A percentile compares a stretch with the other conserved stretches of the same genome.
Evolutionary conservation across 176 grass and related monocot species (phyloP).

Genomic region (Triticum monococcum): DNA sequence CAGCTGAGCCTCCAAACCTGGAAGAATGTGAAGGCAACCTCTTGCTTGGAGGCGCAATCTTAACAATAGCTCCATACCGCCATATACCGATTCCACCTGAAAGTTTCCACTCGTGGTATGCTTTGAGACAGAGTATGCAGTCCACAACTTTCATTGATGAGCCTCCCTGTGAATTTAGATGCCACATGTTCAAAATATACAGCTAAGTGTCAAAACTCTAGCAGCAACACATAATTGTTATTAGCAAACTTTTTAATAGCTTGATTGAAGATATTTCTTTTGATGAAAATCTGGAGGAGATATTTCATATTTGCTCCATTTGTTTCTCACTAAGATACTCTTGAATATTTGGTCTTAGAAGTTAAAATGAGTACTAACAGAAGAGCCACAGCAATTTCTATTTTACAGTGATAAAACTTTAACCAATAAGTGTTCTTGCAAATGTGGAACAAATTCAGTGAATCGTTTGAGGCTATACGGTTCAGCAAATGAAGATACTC

Average conservation of each 20-base stretch:
- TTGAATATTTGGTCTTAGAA: not conserved
- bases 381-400: not conserved
- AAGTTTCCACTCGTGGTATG: conserved; percentile 79
- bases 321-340: not conserved
- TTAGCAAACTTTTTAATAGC: not conserved
- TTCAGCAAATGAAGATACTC: not conserved
- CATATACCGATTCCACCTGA: conserved; percentile 80
- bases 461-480: not conserved
- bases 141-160: conserved; percentile 86
- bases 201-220: not conserved
- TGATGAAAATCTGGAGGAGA: not conserved
- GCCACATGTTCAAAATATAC: not conserved
- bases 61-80: conserved; percentile 80
- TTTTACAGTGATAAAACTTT: not conserved
- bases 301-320: not conserved
- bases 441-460: not conserved
- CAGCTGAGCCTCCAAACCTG: conserved; percentile 33
- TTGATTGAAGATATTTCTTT: not conserved
- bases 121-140: conserved; percentile 89
- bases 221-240: not conserved
- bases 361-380: not conserved
- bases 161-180: conserved; percentile 58
- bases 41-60: conserved; percentile 65
- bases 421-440: not conserved
- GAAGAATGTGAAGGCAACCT: conserved; percentile 40